A percentile compares a stretch with the other conserved stretches of the same genome.
Conservation (phyloP, 805 yeast species). For the Ogataea pignaliae region DNA sequence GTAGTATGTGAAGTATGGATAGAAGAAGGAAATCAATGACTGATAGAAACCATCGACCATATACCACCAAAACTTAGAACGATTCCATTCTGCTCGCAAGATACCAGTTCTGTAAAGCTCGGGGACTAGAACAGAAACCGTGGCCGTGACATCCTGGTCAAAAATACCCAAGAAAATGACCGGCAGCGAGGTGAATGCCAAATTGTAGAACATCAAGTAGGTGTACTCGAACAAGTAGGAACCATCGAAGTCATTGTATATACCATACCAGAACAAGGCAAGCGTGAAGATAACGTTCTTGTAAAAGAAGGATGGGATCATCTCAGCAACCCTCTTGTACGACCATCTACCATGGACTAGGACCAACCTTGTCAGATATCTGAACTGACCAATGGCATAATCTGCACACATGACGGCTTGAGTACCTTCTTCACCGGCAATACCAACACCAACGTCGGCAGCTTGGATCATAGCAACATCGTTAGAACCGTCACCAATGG, state of each 20-base stretch:
- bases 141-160: constrained; percentile 75
- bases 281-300: constrained; percentile 73
- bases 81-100: constrained; percentile 65
- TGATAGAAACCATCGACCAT: constrained; percentile 78
- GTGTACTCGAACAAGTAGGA: constrained; percentile 76
- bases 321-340: constrained; percentile 73
- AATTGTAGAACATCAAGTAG: constrained; percentile 71
- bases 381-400: constrained; percentile 80
- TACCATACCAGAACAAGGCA: constrained; percentile 77
- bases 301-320: constrained; percentile 79
- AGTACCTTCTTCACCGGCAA: constrained; percentile 88
- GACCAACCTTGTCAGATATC: constrained; percentile 61
- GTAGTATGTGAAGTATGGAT: constrained; percentile 57
- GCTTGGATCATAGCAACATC: constrained; percentile 91
- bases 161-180: constrained; percentile 73
- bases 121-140: constrained; percentile 67
- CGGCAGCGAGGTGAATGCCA: constrained; percentile 80
- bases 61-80: constrained; percentile 63
- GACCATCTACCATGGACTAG: constrained; percentile 87
- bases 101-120: constrained; percentile 74
- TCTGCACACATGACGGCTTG: constrained; percentile 88
- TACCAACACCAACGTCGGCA: constrained; percentile 85
- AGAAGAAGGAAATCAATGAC: constrained; percentile 65
- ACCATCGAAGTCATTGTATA: constrained; percentile 72
- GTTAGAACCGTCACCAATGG: constrained; percentile 86